These are phyloP conservation scores for Cystobasidiaceae sp. DNA, from an alignment of 1,284 basidiomycete species.

Conservation along the genomic window DNA sequence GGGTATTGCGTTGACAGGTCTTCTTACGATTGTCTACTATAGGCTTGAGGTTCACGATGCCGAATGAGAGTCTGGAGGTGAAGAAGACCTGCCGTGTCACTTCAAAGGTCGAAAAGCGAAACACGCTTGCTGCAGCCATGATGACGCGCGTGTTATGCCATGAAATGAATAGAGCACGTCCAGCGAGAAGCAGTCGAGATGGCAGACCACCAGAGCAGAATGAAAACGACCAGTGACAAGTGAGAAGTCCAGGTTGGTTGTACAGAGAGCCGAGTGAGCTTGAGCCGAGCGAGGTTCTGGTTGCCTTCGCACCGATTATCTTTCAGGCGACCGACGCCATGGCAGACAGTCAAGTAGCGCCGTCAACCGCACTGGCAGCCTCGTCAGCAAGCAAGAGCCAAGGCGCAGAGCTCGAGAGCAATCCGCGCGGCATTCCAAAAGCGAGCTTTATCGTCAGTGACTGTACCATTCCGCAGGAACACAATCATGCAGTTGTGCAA, in stretches of 20 bases:
- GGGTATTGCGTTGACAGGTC: background rate
- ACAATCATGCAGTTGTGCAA: background rate
- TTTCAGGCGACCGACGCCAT: slow-evolving; percentile 4
- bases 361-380: background rate
- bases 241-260: too few relatives aligned
- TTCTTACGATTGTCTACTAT: slow-evolving; percentile 75
- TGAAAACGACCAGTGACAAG: too few relatives aligned
- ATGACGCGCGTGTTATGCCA: too few relatives aligned
- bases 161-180: too few relatives aligned
- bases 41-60: slow-evolving; percentile 87
- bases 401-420: slow-evolving; percentile 51
- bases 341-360: background rate
- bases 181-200: too few relatives aligned
- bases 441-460: slow-evolving; percentile 91
- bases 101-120: slow-evolving; percentile 38
- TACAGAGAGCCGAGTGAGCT: too few relatives aligned
- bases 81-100: slow-evolving; percentile 58
- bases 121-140: background rate
- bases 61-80: slow-evolving; percentile 62
- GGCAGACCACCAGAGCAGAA: too few relatives aligned
- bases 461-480: too few relatives aligned
- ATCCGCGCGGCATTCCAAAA: slow-evolving; percentile 85
- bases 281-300: too few relatives aligned
- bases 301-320: too few relatives aligned
- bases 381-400: background rate